Evolutionary conservation across 768 basidiomycete genomes (phyloP), one percentile per base, ranked within the genome.

Genomic region (Pisolithus orientalis): DNA sequence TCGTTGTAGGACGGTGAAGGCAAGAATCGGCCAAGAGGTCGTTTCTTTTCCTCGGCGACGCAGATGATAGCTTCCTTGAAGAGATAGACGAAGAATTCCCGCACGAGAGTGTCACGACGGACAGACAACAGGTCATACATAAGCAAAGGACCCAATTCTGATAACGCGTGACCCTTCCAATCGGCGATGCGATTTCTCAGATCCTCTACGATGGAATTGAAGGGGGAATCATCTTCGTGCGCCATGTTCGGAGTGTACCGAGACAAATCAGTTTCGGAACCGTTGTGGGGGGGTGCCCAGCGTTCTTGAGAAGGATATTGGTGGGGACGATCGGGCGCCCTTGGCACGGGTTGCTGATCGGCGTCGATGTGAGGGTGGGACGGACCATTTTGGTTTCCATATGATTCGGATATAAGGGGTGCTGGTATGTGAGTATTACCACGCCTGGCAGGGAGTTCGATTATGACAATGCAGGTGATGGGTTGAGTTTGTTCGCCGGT

Each of bases 11-110:
- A 71, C 5, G 82, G 79, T 1, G 84, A 83, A 29, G 85, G 84
- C 5, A 93, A 75, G 44, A 93, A 75, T 27, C 86, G 80, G 7
- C 86, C 83, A 2, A 94, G 71, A 0, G 85, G 83, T 25, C 87
- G 83, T 62, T 92, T 94, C 75, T 85, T 91, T 71, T 99, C 95
- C 67, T 98, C 94, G 17, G 89, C 80, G n/a, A 98, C 93, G 67
- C 96, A 99, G 54, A 99, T 93, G 58, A 99, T 90, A 9, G 96
- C 96, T 68, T 97, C 93, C 63, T 87, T 87, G 81, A 97, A 99
- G 27, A 99, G 80, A 72, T 98, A 97, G 54, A 96, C 92, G 64
- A 85, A 90, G 70, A 97, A 97, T 67, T 96, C 94, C 50, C 94
- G 83, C 17, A 94, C 86, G 54, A 92, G 86, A 9, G 85, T 73